Percentiles rank a stretch among this genome's conserved stretches.
Conservation (phyloP, 2,329 filamentous ascomycete genomes). For the Aspergillus viridinutans region DNA sequence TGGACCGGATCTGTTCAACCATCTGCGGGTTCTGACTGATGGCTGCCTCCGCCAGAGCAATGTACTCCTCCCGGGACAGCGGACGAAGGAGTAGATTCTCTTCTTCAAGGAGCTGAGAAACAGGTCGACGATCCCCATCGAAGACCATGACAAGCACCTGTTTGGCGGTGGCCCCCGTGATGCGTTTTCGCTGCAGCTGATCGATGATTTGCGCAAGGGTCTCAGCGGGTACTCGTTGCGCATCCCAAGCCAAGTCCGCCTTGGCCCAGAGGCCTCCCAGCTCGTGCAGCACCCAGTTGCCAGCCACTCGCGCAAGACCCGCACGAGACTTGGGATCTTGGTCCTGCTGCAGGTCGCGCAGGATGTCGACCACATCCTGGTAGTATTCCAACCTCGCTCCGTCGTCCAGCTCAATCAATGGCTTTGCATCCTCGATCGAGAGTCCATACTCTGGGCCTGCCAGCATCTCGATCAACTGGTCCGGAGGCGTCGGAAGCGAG, state of each 20-base stretch:
- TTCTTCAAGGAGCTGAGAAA: constrained; percentile 53
- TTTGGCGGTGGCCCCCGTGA: constrained; percentile 58
- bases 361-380: constrained; percentile 40
- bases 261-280: constrained; percentile 61
- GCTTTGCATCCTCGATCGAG: constrained; percentile 75
- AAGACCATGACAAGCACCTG: constrained; percentile 55
- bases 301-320: constrained; percentile 47
- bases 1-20: constrained; percentile 56
- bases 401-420: constrained; percentile 70
- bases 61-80: constrained; percentile 54
- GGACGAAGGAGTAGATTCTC: constrained; percentile 54
- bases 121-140: constrained; percentile 45
- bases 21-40: constrained; percentile 54
- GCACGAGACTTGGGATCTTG: constrained; percentile 23
- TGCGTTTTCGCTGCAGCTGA: constrained; percentile 40
- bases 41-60: constrained; percentile 49
- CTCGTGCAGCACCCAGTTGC: constrained; percentile 73
- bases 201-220: constrained; percentile 45
- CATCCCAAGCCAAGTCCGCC: constrained; percentile 45
- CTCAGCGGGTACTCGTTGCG: constrained; percentile 37
- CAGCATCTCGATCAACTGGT: constrained; percentile 62
- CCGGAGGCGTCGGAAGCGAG: constrained; percentile 68
- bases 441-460: constrained; percentile 60
- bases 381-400: constrained; percentile 81
- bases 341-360: constrained; percentile 25